A percentile compares a stretch with the other conserved stretches of the same genome.
Conservation (phyloP, 169 alveolate species). For the Plasmodium cynomolgi region DNA sequence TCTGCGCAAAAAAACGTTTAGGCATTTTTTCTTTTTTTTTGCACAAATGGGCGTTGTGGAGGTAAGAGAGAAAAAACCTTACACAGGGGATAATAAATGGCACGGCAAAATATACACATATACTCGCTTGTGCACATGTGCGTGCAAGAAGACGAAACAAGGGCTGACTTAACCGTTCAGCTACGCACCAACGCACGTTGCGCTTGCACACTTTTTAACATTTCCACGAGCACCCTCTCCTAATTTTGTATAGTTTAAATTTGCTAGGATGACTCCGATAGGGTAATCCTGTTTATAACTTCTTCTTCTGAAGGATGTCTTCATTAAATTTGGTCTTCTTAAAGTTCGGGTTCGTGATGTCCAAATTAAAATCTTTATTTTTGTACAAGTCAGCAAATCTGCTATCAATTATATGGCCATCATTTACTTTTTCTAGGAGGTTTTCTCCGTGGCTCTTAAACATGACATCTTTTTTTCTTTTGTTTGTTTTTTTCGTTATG, state of each 20-base stretch:
- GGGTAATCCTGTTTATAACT: background rate
- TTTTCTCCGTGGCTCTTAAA: conserved; percentile 31
- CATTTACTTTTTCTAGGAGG: conserved; percentile 27
- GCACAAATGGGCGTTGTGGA: conserved; percentile 6
- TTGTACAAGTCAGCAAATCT: conserved; percentile 86
- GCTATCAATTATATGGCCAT: conserved; percentile 77
- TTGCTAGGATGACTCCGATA: background rate
- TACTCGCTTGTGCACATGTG: background rate
- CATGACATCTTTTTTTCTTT: conserved; percentile 51
- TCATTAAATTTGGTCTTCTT: conserved; percentile 79
- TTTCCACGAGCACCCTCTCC: background rate
- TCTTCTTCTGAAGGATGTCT: conserved; percentile 50
- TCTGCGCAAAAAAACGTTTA: background rate
- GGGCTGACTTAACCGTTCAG: background rate
- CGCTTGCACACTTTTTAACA: background rate
- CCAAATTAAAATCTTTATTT: conserved; percentile 89
- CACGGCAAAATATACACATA: background rate
- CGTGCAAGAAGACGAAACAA: background rate
- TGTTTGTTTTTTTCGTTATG: conserved; percentile 60
- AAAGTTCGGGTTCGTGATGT: conserved; percentile 91
- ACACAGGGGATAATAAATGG: background rate
- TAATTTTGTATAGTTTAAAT: background rate
- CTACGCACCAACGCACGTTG: background rate
- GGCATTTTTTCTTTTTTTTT: background rate
- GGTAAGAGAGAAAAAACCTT: background rate